Conservation (phyloP, 331 rosid genomes). For the Spiraea crenata region DNA sequence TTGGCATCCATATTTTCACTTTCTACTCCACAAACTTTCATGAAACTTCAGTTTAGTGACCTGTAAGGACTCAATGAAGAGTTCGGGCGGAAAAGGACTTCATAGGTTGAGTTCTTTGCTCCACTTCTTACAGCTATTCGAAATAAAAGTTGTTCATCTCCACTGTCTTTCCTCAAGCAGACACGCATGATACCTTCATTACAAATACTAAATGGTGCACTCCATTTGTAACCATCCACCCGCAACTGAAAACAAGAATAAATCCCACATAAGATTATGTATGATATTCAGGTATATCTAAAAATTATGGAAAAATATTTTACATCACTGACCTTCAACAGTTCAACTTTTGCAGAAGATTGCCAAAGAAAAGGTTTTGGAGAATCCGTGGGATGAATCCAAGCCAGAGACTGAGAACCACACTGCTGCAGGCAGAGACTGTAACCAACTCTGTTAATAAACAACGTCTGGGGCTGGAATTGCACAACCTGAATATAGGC, state of each 20-base stretch:
- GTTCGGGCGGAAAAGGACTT: constrained; percentile 81
- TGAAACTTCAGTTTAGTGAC: constrained; percentile 41
- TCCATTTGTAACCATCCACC: constrained; percentile 85
- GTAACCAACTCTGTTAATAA: constrained; percentile 78
- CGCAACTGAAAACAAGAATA: constrained; percentile 54
- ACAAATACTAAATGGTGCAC: constrained; percentile 79
- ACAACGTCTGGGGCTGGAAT: constrained; percentile 82
- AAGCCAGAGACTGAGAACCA: constrained; percentile 66
- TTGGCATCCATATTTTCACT: constrained; percentile 4
- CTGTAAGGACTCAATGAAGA: constrained; percentile 85
- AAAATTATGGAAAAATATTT: not conserved
- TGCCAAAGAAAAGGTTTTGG: constrained; percentile 82
- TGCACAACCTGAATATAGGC: constrained; percentile 69
- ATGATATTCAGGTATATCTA: constrained; percentile 10
- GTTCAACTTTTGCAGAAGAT: constrained; percentile 74
- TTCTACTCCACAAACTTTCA: constrained; percentile 9
- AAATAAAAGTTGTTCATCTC: constrained; percentile 51
- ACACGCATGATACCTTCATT: constrained; percentile 82
- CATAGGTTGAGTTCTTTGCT: constrained; percentile 72
- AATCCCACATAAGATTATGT: constrained; percentile 12
- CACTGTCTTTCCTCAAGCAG: constrained; percentile 62
- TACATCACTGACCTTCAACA: constrained; percentile 57
- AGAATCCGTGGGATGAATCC: constrained; percentile 89
- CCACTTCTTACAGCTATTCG: constrained; percentile 91
- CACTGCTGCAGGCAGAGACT: constrained; percentile 89